Evolutionary conservation across 805 yeast genomes (phyloP), one percentile per base, ranked within the genome.

Genomic region (Saccharomycopsis javanensis): DNA sequence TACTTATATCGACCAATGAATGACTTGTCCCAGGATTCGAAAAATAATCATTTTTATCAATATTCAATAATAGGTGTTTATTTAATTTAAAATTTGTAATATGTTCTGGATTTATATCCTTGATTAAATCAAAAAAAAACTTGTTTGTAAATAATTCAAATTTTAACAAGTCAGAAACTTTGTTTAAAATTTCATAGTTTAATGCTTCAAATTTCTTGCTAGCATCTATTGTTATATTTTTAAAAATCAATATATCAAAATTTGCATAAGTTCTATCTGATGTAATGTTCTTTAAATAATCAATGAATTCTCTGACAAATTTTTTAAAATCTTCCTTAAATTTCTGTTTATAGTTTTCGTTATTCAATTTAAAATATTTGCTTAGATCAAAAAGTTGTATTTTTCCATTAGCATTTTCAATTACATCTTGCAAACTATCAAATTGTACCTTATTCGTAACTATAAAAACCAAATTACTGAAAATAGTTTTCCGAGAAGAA

Each of bases 371-470:
- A 16, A 42, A 20, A 16, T 34, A 18, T 16, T 54, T 54, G 16
- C 31, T 37, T 23, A 50, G 38, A 50, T 54, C 60, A 42, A 30
- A 38, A 10, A 54, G 33, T 3, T 13, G 8, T 23, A 50, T 15
- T 15, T 28, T 11, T 30, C 61, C 61, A 10, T 54, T 48, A 28
- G 55, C 58, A 5, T 35, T 27, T 27, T 52, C 56, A 28, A 58
- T 53, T 1, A 48, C 35, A 10, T 46, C 50, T 34, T 37, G 38
- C 46, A 58, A 37, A 13, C 31, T n/a, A 25, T 37, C 37, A 28
- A 13, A 53, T 33, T 58, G 61, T 3, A 27, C n/a, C 7, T 42
- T 30, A 20, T 31, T 51, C 23, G 55, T 23, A 11, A 55, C 38
- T 20, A 58, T 42, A 20, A 58, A 34, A 27, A 28, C 13, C n/a